Percentiles rank a stretch among this genome's conserved stretches.
Conservation (phyloP, 2,329 filamentous ascomycete genomes). For the Fusarium equiseti region DNA sequence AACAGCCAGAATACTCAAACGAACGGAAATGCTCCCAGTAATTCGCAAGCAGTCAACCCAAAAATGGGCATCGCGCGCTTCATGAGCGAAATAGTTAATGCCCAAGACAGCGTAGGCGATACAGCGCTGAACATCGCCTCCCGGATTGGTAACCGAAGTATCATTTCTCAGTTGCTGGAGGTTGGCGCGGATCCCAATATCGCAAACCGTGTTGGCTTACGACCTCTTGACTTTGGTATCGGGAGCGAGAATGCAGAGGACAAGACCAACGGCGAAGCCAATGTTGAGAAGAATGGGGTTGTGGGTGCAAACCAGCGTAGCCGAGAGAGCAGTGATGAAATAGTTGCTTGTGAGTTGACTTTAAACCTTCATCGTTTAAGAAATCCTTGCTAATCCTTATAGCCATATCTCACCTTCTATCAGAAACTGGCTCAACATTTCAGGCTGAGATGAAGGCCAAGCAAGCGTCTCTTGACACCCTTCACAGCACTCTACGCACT, state of each 20-base stretch:
- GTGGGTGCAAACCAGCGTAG: constrained; percentile 65
- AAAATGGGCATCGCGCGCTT: constrained; percentile 91
- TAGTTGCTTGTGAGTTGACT: constrained; percentile 76
- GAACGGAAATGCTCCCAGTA: constrained; percentile 53
- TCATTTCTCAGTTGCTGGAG: constrained; percentile 96
- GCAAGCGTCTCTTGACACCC: constrained; percentile 83
- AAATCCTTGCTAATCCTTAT: not conserved
- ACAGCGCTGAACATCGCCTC: constrained; percentile 95
- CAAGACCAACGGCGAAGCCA: constrained; percentile 57
- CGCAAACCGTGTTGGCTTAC: constrained; percentile 87
- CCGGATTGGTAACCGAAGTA: constrained; percentile 90
- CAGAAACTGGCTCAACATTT: constrained; percentile 82
- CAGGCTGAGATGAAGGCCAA: constrained; percentile 84
- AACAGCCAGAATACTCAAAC: constrained; percentile 60
- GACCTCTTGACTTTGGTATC: constrained; percentile 94
- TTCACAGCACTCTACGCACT: constrained; percentile 84
- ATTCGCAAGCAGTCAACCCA: constrained; percentile 60
- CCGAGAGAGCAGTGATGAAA: constrained; percentile 81
- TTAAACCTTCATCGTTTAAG: not conserved
- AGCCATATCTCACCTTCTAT: constrained; percentile 87
- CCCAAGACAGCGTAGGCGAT: constrained; percentile 92
- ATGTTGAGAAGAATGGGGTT: constrained; percentile 59
- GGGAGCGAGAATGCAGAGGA: constrained; percentile 71
- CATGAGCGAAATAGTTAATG: constrained; percentile 97
- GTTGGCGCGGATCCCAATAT: constrained; percentile 95